Conservation (phyloP, 2,329 filamentous ascomycete species). For the Dothideomycetes sp. region DNA sequence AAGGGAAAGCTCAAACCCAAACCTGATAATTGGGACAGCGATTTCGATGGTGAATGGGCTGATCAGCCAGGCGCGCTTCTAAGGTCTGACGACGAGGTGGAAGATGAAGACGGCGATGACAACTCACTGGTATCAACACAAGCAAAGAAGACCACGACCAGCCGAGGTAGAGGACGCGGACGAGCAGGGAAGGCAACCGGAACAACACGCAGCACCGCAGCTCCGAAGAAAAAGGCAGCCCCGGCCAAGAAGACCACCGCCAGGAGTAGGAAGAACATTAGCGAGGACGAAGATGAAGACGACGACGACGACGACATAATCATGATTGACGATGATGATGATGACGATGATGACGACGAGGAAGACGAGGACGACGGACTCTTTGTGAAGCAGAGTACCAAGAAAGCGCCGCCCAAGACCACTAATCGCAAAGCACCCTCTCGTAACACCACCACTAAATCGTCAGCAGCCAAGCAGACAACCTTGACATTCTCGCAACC, state of each 20-base stretch:
- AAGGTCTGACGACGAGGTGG: slow-evolving; percentile 37
- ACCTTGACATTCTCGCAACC: slow-evolving; percentile 31
- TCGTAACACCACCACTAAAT: slow-evolving; percentile 10
- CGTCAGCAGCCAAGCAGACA: slow-evolving; percentile 23
- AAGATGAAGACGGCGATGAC: slow-evolving; percentile 25
- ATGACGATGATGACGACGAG: slow-evolving; percentile 32
- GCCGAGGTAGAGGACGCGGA: slow-evolving; percentile 39
- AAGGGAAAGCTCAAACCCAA: slow-evolving; percentile 50
- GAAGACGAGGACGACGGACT: slow-evolving; percentile 32
- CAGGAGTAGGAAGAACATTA: slow-evolving; percentile 29
- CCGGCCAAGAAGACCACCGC: slow-evolving; percentile 21
- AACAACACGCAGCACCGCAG: slow-evolving; percentile 25
- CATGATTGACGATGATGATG: slow-evolving; percentile 35
- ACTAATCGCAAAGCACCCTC: slow-evolving; percentile 18
- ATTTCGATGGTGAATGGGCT: slow-evolving; percentile 77
- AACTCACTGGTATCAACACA: slow-evolving; percentile 16
- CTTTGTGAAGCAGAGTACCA: slow-evolving; percentile 26
- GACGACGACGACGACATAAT: slow-evolving; percentile 30
- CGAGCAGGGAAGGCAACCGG: slow-evolving; percentile 33
- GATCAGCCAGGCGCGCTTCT: slow-evolving; percentile 61
- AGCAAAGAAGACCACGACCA: slow-evolving; percentile 24
- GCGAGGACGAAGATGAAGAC: slow-evolving; percentile 31
- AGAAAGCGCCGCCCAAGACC: slow-evolving; percentile 16
- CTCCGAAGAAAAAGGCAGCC: slow-evolving; percentile 24
- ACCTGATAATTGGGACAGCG: slow-evolving; percentile 78